Evolutionary conservation across 306 rosid species (phyloP).

Genomic region (Carpinus viminea): DNA sequence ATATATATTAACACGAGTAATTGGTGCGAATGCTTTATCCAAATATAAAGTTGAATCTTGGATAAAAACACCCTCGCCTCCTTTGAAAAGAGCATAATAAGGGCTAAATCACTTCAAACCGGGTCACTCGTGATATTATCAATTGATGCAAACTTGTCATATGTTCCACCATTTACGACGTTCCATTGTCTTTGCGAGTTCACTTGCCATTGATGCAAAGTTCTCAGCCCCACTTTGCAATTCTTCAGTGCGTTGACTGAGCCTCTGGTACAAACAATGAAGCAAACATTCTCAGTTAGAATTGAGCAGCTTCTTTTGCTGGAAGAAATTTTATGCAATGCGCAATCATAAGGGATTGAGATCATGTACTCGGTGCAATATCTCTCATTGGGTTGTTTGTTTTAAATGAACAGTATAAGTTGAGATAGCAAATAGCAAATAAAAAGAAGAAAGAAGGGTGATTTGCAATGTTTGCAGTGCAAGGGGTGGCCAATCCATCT

Average conservation of each 20-base stretch:
- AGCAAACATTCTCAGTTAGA: constrained; percentile 24
- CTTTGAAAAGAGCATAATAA: constrained; percentile 17
- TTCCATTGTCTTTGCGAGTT: constrained; percentile 78
- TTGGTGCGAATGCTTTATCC: not conserved
- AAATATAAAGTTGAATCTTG: not conserved
- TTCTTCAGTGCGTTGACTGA: constrained; percentile 63
- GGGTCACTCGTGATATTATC: not conserved
- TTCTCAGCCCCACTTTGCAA: constrained; percentile 69
- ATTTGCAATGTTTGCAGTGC: too few species aligned
- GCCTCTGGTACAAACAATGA: constrained; percentile 46
- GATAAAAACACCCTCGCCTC: constrained; percentile 6
- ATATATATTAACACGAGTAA: not conserved
- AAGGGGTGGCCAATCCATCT: too few species aligned
- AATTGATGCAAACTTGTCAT: constrained; percentile 37
- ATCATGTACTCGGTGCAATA: too few species aligned
- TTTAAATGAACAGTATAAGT: too few species aligned
- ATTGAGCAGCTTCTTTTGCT: not conserved
- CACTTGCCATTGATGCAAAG: constrained; percentile 80
- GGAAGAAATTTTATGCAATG: not conserved
- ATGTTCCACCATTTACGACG: constrained; percentile 95
- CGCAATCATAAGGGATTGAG: not conserved
- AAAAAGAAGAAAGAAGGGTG: too few species aligned
- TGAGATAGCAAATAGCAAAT: too few species aligned
- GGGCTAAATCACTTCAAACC: constrained; percentile 12
- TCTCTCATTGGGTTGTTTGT: too few species aligned